These are phyloP conservation scores for Pseudoscleropodium purum DNA, from an alignment of 225 moss, liverwort and hornwort species.

Conservation along the genomic window DNA sequence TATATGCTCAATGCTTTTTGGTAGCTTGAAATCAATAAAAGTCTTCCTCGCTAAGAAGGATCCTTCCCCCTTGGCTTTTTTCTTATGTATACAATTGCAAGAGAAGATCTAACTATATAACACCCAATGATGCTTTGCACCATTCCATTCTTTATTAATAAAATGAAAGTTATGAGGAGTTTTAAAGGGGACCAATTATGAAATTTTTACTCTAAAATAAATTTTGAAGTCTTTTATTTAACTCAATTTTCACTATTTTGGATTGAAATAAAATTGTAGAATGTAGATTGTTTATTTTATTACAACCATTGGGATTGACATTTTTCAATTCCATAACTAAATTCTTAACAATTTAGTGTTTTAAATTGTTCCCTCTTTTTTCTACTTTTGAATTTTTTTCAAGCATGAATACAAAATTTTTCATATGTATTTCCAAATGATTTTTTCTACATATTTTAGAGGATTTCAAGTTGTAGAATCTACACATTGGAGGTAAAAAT, in stretches of 20 bases:
- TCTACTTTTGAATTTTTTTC: background rate
- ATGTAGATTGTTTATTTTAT: too few relatives aligned
- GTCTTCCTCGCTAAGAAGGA: background rate
- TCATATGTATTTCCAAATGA: background rate
- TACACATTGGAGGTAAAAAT: fast-evolving
- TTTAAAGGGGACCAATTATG: background rate
- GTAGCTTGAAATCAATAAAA: background rate
- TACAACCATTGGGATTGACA: too few relatives aligned
- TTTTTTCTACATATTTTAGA: background rate
- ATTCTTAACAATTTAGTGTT: too few relatives aligned
- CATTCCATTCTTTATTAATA: too few relatives aligned
- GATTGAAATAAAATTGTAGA: background rate
- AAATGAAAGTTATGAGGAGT: background rate
- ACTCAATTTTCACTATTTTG: background rate
- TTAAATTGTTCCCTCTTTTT: too few relatives aligned
- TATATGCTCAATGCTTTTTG: fast-evolving
- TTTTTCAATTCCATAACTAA: too few relatives aligned
- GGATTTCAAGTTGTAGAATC: background rate
- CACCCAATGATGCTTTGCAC: background rate
- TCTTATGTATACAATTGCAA: too few relatives aligned
- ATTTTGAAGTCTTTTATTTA: background rate
- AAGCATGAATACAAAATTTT: background rate
- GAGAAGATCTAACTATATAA: background rate
- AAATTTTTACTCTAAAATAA: background rate
- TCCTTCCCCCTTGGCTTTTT: fast-evolving